Evolutionary conservation across 2,329 filamentous ascomycete species (phyloP).

Genomic region (Corynespora cassiicola): DNA sequence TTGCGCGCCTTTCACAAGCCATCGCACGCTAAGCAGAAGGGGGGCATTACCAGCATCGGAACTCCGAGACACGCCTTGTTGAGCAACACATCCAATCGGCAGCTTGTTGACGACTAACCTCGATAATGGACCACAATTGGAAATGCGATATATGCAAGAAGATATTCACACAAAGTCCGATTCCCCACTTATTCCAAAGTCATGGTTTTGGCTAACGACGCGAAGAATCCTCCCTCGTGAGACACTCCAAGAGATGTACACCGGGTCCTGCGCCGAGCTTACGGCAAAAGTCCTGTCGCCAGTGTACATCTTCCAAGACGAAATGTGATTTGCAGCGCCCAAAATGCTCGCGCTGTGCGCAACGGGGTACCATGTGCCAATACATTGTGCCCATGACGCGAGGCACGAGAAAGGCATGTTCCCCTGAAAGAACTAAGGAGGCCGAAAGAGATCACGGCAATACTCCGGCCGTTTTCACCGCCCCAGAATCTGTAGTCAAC

Average conservation of each 20-base stretch:
- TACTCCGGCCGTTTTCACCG: too few species aligned
- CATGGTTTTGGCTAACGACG: constrained; percentile 6
- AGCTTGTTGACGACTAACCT: too few species aligned
- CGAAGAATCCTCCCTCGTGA: constrained; percentile 19
- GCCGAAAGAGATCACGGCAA: too few species aligned
- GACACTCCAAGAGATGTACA: constrained; percentile 23
- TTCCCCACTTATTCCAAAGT: constrained; percentile 1
- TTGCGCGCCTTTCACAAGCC: too few species aligned
- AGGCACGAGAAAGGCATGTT: constrained; percentile 13
- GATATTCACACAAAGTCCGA: constrained; percentile 24
- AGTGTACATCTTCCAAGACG: constrained; percentile 24
- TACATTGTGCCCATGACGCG: constrained; percentile 22
- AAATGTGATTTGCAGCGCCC: constrained; percentile 23
- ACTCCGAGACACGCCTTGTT: background rate
- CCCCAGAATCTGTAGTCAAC: too few species aligned
- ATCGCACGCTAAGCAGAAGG: too few species aligned
- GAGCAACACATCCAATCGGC: too few species aligned
- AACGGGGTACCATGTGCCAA: constrained; percentile 16
- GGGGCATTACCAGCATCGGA: background rate
- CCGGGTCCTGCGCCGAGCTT: constrained; percentile 20
- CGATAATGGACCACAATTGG: constrained; percentile 9
- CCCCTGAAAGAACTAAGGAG: too few species aligned
- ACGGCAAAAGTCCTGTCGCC: constrained; percentile 25
- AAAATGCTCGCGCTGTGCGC: constrained; percentile 21
- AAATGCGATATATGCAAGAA: constrained; percentile 21